phyloP scores from a whole-genome alignment of 768 basidiomycete species.

The Pisolithus orientalis region DNA sequence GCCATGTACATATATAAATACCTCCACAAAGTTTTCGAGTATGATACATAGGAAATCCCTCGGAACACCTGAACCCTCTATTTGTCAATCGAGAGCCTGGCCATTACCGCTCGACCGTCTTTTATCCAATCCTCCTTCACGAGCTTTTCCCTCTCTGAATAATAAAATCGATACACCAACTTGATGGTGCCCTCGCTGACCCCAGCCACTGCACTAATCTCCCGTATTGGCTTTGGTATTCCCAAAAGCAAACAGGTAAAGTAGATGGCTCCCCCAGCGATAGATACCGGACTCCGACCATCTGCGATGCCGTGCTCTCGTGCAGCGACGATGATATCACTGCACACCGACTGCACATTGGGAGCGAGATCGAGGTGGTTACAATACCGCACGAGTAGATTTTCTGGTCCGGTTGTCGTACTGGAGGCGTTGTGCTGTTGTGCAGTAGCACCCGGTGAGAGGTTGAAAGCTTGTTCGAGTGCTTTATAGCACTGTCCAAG shows the following conservation, averaged over 20 bases:
- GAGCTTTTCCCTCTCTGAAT: slow-evolving; percentile 64
- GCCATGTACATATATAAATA: no score
- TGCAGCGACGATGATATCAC: slow-evolving; percentile 75
- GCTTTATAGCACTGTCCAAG: slow-evolving; percentile 92
- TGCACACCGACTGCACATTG: slow-evolving; percentile 76
- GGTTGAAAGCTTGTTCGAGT: slow-evolving; percentile 82
- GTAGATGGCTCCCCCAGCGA: slow-evolving; percentile 94
- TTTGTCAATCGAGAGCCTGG: slow-evolving; percentile 20
- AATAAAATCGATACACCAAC: slow-evolving; percentile 79
- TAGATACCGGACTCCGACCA: slow-evolving; percentile 93
- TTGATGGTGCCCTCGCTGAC: slow-evolving; percentile 96
- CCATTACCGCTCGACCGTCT: slow-evolving; percentile 58
- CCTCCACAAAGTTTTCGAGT: no score
- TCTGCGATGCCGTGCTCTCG: slow-evolving; percentile 85
- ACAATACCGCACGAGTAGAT: slow-evolving; percentile 87
- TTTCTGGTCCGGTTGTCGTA: slow-evolving; percentile 72
- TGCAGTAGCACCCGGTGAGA: slow-evolving; percentile 74
- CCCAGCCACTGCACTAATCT: slow-evolving; percentile 87
- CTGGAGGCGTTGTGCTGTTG: slow-evolving; percentile 29
- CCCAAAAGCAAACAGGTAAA: slow-evolving; percentile 85
- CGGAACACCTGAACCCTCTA: slow-evolving; percentile 6
- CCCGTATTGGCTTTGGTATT: slow-evolving; percentile 65
- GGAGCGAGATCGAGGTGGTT: slow-evolving; percentile 85
- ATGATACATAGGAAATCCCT: not conserved
- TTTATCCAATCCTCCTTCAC: slow-evolving; percentile 85